Base-by-base conservation (phyloP, 371 early-diverging fungal species). In the Mucor saturninus region DNA sequence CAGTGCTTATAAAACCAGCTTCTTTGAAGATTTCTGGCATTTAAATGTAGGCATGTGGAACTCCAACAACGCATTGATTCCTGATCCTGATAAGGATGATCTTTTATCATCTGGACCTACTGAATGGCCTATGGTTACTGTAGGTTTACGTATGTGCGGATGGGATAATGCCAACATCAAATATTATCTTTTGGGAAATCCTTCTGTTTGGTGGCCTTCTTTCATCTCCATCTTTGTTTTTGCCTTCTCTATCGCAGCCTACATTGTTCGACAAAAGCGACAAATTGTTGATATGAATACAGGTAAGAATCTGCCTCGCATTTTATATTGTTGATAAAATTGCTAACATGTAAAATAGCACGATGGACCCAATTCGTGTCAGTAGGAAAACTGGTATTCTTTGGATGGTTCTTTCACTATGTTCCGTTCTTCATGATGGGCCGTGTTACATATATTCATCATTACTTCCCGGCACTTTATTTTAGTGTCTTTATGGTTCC, bases 401-500 rank as follows among this genome's bases (percentile, higher is more conserved):
- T 89, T 14, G 99, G 99, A 13, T 99, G 98, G 98, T 80, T 92
- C 57, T 80, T 99, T 53, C 99, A 99, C 73, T 99, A 97, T 76
- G 43, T 95, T 28, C 99, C 99, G 3, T 99, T 99, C 82, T 97
- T 87, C 71, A 86, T 98, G 65, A 97, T 99, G 95, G 97, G 96
- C 11, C 91, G 99, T 45, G 99, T 99, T 21, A 93, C 93, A 0
- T 98, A 98, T 74, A 79, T 99, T 43, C 99, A 99, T 76, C 99
- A 99, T 75, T 99, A 99, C 76, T 98, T 98, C 79, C 98, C 99
- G 0, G 95, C 99, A 0, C 77, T 99, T 35, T 98, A 98, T 78
- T 99, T 99, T 81, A 89, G 92, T 31, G 86, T 96, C 45, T 83
- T 98, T 48, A 77, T 89, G 74, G 81, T 84, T 14, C 86, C 86